phyloP scores from a whole-genome alignment of 108 stramenopile species.

The Pelagomonas calceolata region DNA sequence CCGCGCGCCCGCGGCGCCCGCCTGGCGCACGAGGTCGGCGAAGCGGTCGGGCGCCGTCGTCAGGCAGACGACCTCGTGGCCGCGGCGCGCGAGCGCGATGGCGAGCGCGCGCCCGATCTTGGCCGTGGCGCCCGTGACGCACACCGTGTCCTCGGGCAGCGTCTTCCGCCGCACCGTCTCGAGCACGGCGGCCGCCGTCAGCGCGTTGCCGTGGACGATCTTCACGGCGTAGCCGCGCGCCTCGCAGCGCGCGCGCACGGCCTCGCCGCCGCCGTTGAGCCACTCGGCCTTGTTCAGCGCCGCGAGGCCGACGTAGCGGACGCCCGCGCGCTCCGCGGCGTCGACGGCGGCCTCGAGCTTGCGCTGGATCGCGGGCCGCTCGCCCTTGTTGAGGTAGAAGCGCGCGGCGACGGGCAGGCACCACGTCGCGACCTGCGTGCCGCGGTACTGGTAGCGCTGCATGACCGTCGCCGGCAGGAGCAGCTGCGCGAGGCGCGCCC shows the following conservation, averaged over 20 bases:
- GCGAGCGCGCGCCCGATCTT: slow-evolving; percentile 52
- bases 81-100: slow-evolving; percentile 18
- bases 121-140: slow-evolving; percentile 45
- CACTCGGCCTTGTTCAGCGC: slow-evolving; percentile 53
- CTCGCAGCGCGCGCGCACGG: slow-evolving; percentile 1
- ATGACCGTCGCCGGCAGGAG: background rate
- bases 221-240: slow-evolving; percentile 6
- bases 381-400: background rate
- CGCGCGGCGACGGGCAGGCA: background rate
- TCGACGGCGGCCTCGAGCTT: background rate
- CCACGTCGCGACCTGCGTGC: background rate
- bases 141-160: slow-evolving; percentile 25
- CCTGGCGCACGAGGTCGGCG: background rate
- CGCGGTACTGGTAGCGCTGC: background rate
- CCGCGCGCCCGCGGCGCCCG: background rate
- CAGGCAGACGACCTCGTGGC: background rate
- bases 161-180: slow-evolving; percentile 32
- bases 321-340: slow-evolving; percentile 32
- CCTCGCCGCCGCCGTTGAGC: slow-evolving; percentile 46
- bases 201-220: slow-evolving; percentile 50
- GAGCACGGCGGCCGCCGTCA: slow-evolving; percentile 44
- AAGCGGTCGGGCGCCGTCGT: background rate
- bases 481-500: background rate
- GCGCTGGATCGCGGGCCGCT: background rate
- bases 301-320: slow-evolving; percentile 42